A percentile compares a stretch with the other conserved stretches of the same genome.
phyloP scores from a whole-genome alignment of 2,329 filamentous ascomycete species.

The Rutstroemia sp. region DNA sequence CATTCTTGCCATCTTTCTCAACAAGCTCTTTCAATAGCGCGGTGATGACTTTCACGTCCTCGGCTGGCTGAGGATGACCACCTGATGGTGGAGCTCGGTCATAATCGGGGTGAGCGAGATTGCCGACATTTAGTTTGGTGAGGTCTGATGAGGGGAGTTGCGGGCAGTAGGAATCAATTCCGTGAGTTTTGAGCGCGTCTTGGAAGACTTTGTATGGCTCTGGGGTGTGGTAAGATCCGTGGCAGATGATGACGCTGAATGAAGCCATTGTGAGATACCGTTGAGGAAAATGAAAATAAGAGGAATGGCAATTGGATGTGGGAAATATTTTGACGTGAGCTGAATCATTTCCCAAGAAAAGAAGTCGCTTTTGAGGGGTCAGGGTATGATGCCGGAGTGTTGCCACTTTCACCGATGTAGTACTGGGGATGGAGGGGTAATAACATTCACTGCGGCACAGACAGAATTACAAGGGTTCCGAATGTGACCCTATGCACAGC shows the following conservation, averaged over 20 bases:
- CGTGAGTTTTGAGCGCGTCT: not conserved
- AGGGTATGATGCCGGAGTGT: too few species aligned
- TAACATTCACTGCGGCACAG: too few species aligned
- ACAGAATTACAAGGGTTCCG: too few species aligned
- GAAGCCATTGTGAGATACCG: too few species aligned
- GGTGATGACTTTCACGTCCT: not conserved
- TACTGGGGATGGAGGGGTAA: too few species aligned
- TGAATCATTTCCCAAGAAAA: too few species aligned
- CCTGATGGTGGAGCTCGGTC: not conserved
- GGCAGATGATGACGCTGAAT: not conserved
- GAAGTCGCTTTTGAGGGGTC: too few species aligned
- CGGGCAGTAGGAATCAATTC: not conserved
- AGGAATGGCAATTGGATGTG: too few species aligned
- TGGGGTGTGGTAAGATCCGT: constrained; percentile 1
- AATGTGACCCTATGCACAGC: too few species aligned
- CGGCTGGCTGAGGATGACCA: not conserved
- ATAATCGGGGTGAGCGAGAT: not conserved
- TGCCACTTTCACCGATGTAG: too few species aligned
- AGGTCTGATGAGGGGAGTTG: not conserved
- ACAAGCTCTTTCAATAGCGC: not conserved
- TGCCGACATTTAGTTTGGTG: not conserved
- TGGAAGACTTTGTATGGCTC: not conserved
- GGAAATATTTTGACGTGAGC: too few species aligned
- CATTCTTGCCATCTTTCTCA: not conserved
- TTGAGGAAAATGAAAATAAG: too few species aligned